Percentiles rank a stretch among this genome's conserved stretches.
phyloP scores from a whole-genome alignment of 179 eudicot species.

The Spinacia oleracea region DNA sequence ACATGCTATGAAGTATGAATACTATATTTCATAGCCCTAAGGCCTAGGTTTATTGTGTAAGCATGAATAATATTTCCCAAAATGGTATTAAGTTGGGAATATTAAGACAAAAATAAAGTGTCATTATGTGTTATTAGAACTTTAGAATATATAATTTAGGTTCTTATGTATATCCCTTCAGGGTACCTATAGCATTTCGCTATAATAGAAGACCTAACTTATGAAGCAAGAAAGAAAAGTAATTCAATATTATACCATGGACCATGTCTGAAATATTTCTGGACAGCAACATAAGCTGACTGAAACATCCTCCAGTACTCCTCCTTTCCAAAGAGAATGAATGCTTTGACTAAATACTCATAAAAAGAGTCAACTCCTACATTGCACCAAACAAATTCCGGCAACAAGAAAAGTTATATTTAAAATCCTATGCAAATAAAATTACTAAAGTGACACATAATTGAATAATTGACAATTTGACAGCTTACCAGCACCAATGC shows the following conservation, averaged over 20 bases:
- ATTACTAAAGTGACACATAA: background rate
- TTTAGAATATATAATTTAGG: background rate
- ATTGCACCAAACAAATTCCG: conserved; percentile 14
- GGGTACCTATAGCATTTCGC: background rate
- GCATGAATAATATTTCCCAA: background rate
- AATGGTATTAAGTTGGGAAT: background rate
- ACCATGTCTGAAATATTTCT: conserved; percentile 91
- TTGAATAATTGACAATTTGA: conserved; percentile 12
- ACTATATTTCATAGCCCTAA: background rate
- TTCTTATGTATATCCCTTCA: background rate
- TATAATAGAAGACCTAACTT: background rate
- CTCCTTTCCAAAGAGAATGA: conserved; percentile 87
- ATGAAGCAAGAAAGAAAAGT: background rate
- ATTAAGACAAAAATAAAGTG: background rate
- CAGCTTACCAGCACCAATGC: conserved; percentile 88
- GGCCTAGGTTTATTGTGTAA: background rate
- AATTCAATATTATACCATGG: conserved; percentile 58
- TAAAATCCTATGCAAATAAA: background rate
- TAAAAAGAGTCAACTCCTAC: conserved; percentile 96
- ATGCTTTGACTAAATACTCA: conserved; percentile 86
- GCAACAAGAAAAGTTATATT: conserved; percentile 1
- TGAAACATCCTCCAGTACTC: conserved; percentile 98
- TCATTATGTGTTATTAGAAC: background rate
- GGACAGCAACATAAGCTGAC: conserved; percentile 89
- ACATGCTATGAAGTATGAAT: background rate